Conservation (phyloP, 2,329 filamentous ascomycete species). For the Ceratocystis eucalypticola region DNA sequence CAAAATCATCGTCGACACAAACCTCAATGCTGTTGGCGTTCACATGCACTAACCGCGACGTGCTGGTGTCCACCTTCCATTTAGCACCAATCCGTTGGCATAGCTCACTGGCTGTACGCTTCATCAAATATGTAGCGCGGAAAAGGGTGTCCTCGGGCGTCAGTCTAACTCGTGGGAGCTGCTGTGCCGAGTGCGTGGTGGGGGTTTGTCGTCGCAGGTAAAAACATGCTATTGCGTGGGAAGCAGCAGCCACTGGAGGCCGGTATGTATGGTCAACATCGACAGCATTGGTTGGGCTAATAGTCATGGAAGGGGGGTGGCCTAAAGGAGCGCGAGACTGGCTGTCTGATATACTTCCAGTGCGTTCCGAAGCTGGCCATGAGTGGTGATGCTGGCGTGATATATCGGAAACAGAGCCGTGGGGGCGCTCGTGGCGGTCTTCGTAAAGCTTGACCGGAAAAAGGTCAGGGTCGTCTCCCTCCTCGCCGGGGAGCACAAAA, state of each 20-base stretch:
- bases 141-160: conserved; percentile 42
- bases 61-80: conserved; percentile 61
- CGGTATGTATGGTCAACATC: conserved; percentile 80
- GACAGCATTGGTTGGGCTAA: conserved; percentile 56
- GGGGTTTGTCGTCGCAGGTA: conserved; percentile 40
- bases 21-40: conserved; percentile 66
- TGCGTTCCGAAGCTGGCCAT: conserved; percentile 43
- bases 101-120: conserved; percentile 63
- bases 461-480: conserved; percentile 65
- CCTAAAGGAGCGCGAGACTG: conserved; percentile 42
- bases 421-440: conserved; percentile 38
- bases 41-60: conserved; percentile 58
- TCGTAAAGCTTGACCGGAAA: conserved; percentile 63
- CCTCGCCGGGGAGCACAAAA: conserved; percentile 62
- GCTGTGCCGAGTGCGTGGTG: conserved; percentile 32
- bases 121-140: conserved; percentile 70
- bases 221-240: conserved; percentile 74
- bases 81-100: conserved; percentile 61
- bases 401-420: conserved; percentile 18
- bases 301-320: conserved; percentile 45
- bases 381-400: conserved; percentile 19
- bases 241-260: conserved; percentile 56
- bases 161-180: conserved; percentile 23
- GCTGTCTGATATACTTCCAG: conserved; percentile 28
- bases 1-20: conserved; percentile 79